Percentiles rank a stretch among this genome's conserved stretches.
These are phyloP conservation scores for Fusarium annulatum DNA, from an alignment of 2,329 filamentous ascomycete species.

Conservation along the genomic window DNA sequence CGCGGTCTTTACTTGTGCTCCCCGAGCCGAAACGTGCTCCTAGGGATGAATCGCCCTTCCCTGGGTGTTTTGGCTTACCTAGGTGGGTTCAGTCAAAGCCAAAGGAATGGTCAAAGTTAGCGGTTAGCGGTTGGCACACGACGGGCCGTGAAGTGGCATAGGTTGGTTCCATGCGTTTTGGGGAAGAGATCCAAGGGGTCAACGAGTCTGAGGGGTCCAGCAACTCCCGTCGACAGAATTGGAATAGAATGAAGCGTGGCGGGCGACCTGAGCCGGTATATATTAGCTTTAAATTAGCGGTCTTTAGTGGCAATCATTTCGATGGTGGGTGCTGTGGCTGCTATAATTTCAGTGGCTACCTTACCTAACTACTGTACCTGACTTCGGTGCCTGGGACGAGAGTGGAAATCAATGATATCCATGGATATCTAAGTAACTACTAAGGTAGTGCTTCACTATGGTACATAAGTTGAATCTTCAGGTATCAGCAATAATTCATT, in stretches of 20 bases:
- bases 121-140: slow-evolving; percentile 15
- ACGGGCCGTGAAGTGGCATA: slow-evolving; percentile 8
- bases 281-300: slow-evolving; percentile 1
- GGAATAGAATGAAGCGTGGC: slow-evolving; percentile 5
- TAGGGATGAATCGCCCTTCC: slow-evolving; percentile 19
- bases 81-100: slow-evolving; percentile 1
- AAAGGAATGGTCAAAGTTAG: slow-evolving; percentile 7
- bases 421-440: too few species aligned
- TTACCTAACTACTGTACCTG: too few species aligned
- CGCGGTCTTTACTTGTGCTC: neutral
- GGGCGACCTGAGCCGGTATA: slow-evolving; percentile 30
- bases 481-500: neutral
- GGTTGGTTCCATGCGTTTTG: neutral
- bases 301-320: slow-evolving; percentile 2
- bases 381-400: neutral
- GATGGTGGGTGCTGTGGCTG: slow-evolving; percentile 10
- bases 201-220: slow-evolving; percentile 13
- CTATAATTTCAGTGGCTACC: neutral
- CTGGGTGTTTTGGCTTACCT: slow-evolving; percentile 19
- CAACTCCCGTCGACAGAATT: neutral
- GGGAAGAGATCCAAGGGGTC: slow-evolving; percentile 17
- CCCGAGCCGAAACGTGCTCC: slow-evolving; percentile 28
- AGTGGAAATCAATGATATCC: neutral
- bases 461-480: neutral
- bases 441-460: too few species aligned